phyloP scores from a whole-genome alignment of 1,284 basidiomycete species.

The Sanghuangporus sanghuang region DNA sequence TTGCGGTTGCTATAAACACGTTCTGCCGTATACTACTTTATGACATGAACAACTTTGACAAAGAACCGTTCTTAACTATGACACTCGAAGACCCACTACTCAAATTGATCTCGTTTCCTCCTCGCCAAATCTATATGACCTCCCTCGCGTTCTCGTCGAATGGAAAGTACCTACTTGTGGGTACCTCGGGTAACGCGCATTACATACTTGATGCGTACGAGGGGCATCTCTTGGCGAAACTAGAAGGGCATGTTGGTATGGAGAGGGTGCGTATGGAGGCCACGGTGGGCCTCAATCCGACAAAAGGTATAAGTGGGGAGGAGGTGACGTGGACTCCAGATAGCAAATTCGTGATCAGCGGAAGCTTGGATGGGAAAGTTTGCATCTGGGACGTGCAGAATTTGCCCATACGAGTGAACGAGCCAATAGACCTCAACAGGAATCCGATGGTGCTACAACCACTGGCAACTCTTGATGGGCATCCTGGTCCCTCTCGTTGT shows the following conservation, averaged over 20 bases:
- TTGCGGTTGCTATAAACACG: slow-evolving; percentile 88
- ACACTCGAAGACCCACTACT: slow-evolving; percentile 79
- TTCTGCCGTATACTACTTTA: slow-evolving; percentile 86
- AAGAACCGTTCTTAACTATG: slow-evolving; percentile 84
- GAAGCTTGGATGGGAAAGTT: slow-evolving; percentile 78
- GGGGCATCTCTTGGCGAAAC: slow-evolving; percentile 73
- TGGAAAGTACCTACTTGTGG: slow-evolving; percentile 87
- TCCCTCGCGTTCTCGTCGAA: slow-evolving; percentile 87
- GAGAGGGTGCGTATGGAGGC: slow-evolving; percentile 58
- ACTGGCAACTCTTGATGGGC: slow-evolving; percentile 59
- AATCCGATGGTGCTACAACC: slow-evolving; percentile 53
- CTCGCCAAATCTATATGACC: slow-evolving; percentile 87
- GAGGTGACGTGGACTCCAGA: slow-evolving; percentile 92
- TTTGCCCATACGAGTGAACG: slow-evolving; percentile 40
- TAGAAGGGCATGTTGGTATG: slow-evolving; percentile 78
- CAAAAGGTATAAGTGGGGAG: slow-evolving; percentile 79
- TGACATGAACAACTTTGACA: slow-evolving; percentile 86
- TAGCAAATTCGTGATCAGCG: slow-evolving; percentile 80
- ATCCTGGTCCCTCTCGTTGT: slow-evolving; percentile 77
- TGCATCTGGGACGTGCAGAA: slow-evolving; percentile 76
- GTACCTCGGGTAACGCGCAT: slow-evolving; percentile 89
- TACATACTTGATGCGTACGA: slow-evolving; percentile 90
- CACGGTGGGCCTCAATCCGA: slow-evolving; percentile 59
- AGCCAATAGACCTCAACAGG: slow-evolving; percentile 47
- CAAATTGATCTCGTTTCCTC: slow-evolving; percentile 69